Conservation (phyloP, 352 stramenopile species). For the Globisporangium apiculatum region DNA sequence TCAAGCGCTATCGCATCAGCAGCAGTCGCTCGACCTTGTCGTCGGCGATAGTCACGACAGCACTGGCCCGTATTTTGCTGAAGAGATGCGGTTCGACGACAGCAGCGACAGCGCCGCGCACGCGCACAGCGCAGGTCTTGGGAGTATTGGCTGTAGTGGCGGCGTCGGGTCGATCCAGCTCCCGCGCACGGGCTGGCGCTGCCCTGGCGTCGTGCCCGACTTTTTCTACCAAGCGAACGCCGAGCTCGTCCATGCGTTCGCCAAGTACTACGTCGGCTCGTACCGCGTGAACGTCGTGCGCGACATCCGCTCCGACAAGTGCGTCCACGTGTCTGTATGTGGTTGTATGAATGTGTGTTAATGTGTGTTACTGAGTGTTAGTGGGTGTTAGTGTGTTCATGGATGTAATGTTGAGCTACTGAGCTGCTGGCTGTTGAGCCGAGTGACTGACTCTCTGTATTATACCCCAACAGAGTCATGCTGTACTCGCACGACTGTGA, state of each 20-base stretch:
- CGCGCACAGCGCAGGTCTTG: too few relatives aligned
- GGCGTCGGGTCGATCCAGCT: slow-evolving; percentile 23
- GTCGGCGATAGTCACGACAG: slow-evolving; percentile 1
- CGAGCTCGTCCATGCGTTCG: slow-evolving; percentile 53
- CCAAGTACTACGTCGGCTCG: slow-evolving; percentile 54
- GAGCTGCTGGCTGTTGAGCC: not conserved
- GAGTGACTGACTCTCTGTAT: not conserved
- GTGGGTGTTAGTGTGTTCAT: not conserved
- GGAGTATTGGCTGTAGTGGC: too few relatives aligned
- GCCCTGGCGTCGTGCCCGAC: slow-evolving; percentile 48
- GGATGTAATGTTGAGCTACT: too few relatives aligned
- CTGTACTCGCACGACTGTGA: slow-evolving; percentile 65
- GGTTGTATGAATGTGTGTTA: not conserved
- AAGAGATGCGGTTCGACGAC: slow-evolving; percentile 18
- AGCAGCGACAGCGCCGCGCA: not conserved
- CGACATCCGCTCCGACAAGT: slow-evolving; percentile 60
- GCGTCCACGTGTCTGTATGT: slow-evolving; percentile 5
- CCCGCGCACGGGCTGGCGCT: slow-evolving; percentile 48
- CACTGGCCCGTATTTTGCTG: slow-evolving; percentile 20
- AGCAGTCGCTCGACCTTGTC: slow-evolving; percentile 7
- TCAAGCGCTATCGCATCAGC: slow-evolving; percentile 1
- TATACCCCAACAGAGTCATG: slow-evolving; percentile 31
- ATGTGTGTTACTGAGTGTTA: slow-evolving; percentile 1
- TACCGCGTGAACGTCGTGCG: slow-evolving; percentile 61
- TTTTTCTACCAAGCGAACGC: slow-evolving; percentile 41